Base-by-base conservation (phyloP, 164 flowering plant genomes). In the Brasenia schreberi region DNA sequence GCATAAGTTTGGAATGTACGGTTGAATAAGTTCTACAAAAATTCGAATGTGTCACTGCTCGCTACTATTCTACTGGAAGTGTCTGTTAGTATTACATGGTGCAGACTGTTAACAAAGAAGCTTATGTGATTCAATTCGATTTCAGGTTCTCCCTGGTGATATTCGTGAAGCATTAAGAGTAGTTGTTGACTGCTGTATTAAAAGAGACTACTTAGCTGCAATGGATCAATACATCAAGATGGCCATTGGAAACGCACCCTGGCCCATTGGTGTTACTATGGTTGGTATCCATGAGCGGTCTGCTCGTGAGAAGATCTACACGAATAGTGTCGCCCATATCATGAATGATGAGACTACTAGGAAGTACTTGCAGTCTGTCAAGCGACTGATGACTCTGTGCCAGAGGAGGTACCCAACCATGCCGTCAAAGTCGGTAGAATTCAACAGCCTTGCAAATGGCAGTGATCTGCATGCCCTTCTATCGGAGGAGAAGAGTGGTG, bases 211-310 rank as follows among this genome's bases (percentile, higher is more conserved):
- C 75, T 80, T 87, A 45, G 96, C 99, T 58, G 99, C 96, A 64
- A 90, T 88, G 89, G 97, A 90, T 73, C 96, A 92, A 56, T 95
- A 95, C 65, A 95, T 95, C 67, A 95, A 80, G 76, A 16, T 95
- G 78, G 97, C 99, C 59, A 95, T 95, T 52, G 97, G 99, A 42
- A 95, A 95, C 79, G 99, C 99, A 16, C 99, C 99, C 1, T 95
- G 99, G 99, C 99, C 99, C 58, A 95, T 95, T 77, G 99, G 99
- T 78, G 99, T 95, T 18, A 95, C 99, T 79, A 95, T 95, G 99
- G 99, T 95, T 82, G 99, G 97, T 74, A 95, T 95, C 74, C 99
- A 95, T 33, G 99, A 95, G 76, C 95, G 99, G 75, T 95, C 99
- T 4, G 99, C 99, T 23, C 97, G 97, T 45, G 99, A 95, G 78